These are phyloP conservation scores for Colletotrichum cuscutae DNA, from an alignment of 2,329 filamentous ascomycete genomes.

Conservation along the genomic window DNA sequence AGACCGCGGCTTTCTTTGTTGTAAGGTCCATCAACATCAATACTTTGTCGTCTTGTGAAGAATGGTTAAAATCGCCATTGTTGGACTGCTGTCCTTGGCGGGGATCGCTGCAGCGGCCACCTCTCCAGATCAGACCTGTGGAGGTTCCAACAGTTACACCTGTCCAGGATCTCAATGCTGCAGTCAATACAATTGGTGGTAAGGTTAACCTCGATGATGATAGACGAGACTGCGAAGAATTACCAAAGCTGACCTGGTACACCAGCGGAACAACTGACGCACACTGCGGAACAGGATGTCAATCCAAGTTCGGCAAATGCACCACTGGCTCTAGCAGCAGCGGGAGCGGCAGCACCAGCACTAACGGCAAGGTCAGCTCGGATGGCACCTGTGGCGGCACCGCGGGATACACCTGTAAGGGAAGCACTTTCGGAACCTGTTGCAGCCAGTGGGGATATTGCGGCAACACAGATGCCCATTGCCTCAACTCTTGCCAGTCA, in stretches of 20 bases:
- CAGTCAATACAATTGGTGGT: conserved; percentile 28
- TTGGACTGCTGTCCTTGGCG: background rate
- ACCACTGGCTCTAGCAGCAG: background rate
- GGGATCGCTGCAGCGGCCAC: conserved; percentile 1
- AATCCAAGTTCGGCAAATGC: conserved; percentile 19
- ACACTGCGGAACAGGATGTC: conserved; percentile 25
- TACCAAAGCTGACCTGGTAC: background rate
- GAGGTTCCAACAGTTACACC: conserved; percentile 50
- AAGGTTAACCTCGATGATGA: background rate
- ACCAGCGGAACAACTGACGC: conserved; percentile 5
- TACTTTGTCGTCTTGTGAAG: background rate
- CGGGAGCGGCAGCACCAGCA: background rate
- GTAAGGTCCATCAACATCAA: too few species aligned
- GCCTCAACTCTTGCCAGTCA: conserved; percentile 32
- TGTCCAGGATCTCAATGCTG: conserved; percentile 40
- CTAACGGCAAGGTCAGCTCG: conserved; percentile 22
- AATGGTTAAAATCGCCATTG: background rate
- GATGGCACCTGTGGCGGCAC: conserved; percentile 53
- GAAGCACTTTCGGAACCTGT: conserved; percentile 36
- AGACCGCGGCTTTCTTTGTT: too few species aligned
- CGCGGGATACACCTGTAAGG: conserved; percentile 51
- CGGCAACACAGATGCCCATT: conserved; percentile 32
- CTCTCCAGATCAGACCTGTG: conserved; percentile 50
- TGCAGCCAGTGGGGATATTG: conserved; percentile 37
- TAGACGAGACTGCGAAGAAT: too few species aligned